phyloP scores from a whole-genome alignment of 768 basidiomycete genomes.

The Suillus tomentosus region DNA sequence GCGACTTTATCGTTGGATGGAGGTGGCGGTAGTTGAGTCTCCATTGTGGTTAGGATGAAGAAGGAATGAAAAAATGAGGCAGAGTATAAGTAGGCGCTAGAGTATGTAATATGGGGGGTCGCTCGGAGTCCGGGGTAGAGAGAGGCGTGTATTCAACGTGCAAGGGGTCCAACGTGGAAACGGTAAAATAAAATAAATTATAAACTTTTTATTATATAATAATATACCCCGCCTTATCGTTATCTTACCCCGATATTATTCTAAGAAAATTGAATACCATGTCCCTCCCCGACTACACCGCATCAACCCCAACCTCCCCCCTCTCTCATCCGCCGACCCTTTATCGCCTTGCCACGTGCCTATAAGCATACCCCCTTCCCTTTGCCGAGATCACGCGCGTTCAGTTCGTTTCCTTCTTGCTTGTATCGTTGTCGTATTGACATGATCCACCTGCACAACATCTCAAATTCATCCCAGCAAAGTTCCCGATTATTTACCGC shows the following conservation, averaged over 20 bases:
- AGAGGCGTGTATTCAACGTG: background rate
- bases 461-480: background rate
- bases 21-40: conserved; percentile 15
- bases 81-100: conserved; percentile 14
- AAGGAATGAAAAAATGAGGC: conserved; percentile 14
- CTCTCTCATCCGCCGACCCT: background rate
- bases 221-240: background rate
- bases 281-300: no score
- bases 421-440: background rate
- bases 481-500: background rate
- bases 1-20: conserved; percentile 40
- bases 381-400: background rate
- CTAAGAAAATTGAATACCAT: no score
- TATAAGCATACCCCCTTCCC: background rate
- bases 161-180: conserved; percentile 2
- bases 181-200: background rate
- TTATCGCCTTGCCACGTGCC: background rate
- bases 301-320: no score
- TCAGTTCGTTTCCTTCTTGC: background rate
- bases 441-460: background rate
- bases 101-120: conserved; percentile 8
- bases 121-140: conserved; percentile 6
- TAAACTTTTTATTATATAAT: background rate
- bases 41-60: conserved; percentile 26
- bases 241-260: background rate